Conservation (phyloP, 2,329 filamentous ascomycete genomes). For the Chaetomiaceae sp. region DNA sequence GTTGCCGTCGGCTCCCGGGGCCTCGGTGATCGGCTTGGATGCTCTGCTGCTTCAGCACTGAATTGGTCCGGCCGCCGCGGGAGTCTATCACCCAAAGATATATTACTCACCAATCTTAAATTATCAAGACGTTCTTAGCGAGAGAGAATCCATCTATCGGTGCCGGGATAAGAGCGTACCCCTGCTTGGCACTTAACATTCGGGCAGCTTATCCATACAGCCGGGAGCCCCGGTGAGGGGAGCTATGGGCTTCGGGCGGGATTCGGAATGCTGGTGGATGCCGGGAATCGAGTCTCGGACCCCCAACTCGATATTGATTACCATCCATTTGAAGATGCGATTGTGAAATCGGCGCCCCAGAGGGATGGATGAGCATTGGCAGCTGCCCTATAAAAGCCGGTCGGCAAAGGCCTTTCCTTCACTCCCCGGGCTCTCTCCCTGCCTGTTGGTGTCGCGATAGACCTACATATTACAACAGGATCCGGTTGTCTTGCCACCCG, state of each 20-base stretch:
- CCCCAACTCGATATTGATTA: conserved; percentile 7
- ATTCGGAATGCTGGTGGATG: neutral
- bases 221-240: too few relatives aligned
- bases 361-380: neutral
- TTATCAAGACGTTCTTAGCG: neutral
- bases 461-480: too few relatives aligned
- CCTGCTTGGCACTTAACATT: neutral
- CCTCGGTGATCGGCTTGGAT: neutral
- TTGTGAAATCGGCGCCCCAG: neutral
- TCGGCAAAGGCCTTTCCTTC: neutral
- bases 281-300: neutral
- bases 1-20: neutral
- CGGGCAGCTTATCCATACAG: conserved; percentile 23
- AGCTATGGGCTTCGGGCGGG: neutral
- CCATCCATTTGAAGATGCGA: neutral
- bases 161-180: neutral
- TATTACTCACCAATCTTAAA: neutral
- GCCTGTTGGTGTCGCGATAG: too few relatives aligned
- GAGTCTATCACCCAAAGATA: neutral
- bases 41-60: neutral
- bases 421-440: too few relatives aligned
- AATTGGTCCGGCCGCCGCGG: too few relatives aligned
- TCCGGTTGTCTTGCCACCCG: too few relatives aligned
- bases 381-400: neutral
- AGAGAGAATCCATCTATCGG: neutral